Base-by-base conservation (phyloP, 768 basidiomycete species). In the Dendrothele bispora region DNA sequence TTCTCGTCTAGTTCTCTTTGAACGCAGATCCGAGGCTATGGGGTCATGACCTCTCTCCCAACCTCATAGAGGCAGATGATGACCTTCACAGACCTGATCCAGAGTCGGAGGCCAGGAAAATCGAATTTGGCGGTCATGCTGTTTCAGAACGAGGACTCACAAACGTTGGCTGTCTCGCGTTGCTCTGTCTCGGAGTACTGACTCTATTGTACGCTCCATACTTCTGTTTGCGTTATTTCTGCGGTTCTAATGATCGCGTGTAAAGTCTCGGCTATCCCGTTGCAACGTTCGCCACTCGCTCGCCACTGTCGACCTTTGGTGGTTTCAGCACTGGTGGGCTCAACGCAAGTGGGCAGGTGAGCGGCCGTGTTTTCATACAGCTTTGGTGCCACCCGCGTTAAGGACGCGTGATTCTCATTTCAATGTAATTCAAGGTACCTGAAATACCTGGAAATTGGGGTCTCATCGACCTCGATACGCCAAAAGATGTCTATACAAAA, bases 381-480 rank as follows among this genome's bases (percentile, higher is more conserved):
- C 41, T 43, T 28, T 29, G 11, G 41, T n/a, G 30, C n/a, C 22
- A 36, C 18, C 11, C 30, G 21, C 18, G 10, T 29, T 18, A n/a
- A n/a, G n/a, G n/a, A n/a, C n/a, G n/a, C n/a, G n/a, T n/a, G n/a
- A n/a, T 22, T 38, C 25, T 24, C 7, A 24, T n/a, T 35, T 21
- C 14, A 30, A 21, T n/a, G 21, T 22, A 7, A 21, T 17, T 30
- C 14, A 88, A 92, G 63, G 74, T 86, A 14, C 76, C 85, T 7
- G 58, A 54, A 18, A 71, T 87, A 22, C 68, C 74, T 1, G 83
- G 82, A 5, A 79, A 85, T 53, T 80, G 72, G 51, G 80, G 78
- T 5, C 70, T 90, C 11, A 88, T 94, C 58, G 91, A 94, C 66
- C 66, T 72, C 38, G 83, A 91, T 39, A 95, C 92, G 3, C 91